phyloP scores from a whole-genome alignment of 306 rosid genomes.

The Castanea mollissima region DNA sequence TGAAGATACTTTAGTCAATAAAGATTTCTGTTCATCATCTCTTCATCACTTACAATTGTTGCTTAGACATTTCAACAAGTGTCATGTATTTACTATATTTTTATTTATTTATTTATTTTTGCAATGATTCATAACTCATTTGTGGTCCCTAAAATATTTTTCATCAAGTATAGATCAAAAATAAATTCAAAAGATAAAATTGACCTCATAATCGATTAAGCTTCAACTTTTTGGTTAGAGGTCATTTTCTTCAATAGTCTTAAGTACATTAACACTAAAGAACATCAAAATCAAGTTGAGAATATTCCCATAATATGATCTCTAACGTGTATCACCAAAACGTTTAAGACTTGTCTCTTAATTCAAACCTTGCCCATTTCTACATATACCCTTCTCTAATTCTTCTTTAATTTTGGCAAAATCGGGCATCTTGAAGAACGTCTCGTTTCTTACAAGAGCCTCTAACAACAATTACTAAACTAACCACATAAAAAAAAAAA shows the following conservation, averaged over 20 bases:
- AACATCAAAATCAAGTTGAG: neutral
- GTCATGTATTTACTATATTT: neutral
- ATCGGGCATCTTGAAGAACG: neutral
- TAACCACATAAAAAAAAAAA: neutral
- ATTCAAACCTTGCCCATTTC: neutral
- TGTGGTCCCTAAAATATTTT: neutral
- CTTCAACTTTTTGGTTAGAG: neutral
- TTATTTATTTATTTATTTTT: neutral
- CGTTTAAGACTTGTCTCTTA: neutral
- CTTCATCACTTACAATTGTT: too few species aligned
- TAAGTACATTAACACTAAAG: neutral
- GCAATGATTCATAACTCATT: constrained; percentile 5
- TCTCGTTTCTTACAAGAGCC: neutral
- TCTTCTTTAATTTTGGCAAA: neutral
- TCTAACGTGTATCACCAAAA: neutral
- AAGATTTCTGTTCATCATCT: too few species aligned
- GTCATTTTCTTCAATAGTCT: neutral
- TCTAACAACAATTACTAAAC: neutral
- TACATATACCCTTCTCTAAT: neutral
- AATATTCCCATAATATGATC: neutral
- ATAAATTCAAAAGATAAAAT: neutral
- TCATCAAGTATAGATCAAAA: neutral
- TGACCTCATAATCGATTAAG: neutral
- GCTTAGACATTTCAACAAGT: too few species aligned
- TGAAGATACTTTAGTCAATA: too few species aligned